phyloP scores from a whole-genome alignment of 805 yeast species.

The Candida arabinofermentans region DNA sequence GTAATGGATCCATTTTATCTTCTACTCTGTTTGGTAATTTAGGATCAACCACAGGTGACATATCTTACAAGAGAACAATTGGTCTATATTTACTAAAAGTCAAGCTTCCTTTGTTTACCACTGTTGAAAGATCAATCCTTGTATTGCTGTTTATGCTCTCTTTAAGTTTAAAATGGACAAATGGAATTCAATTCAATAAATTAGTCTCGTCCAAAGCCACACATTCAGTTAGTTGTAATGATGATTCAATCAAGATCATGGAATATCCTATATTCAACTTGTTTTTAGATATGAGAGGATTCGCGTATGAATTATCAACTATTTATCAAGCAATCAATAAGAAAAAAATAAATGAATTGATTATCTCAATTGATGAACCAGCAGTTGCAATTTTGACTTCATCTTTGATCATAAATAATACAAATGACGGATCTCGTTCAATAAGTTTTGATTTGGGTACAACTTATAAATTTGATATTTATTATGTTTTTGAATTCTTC shows the following conservation, averaged over 20 bases:
- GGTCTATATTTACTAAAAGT: constrained; percentile 33
- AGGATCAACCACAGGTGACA: constrained; percentile 2
- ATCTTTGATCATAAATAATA: constrained; percentile 4
- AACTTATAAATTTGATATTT: constrained; percentile 42
- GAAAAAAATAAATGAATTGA: constrained; percentile 6
- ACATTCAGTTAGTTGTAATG: constrained; percentile 2
- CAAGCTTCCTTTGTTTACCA: constrained; percentile 35
- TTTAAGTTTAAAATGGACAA: constrained; percentile 34
- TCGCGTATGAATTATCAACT: constrained; percentile 24
- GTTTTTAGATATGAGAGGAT: constrained; percentile 27
- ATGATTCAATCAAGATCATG: constrained; percentile 6
- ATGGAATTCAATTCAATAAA: constrained; percentile 14
- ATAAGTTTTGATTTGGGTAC: constrained; percentile 24
- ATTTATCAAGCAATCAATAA: constrained; percentile 7
- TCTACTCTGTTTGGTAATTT: constrained; percentile 13
- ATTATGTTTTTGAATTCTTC: constrained; percentile 53
- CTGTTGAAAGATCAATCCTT: constrained; percentile 29
- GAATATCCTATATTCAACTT: constrained; percentile 18
- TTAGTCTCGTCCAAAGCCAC: background rate
- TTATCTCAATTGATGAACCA: constrained; percentile 27
- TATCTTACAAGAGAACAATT: constrained; percentile 17
- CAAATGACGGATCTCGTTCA: background rate
- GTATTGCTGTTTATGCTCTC: constrained; percentile 26
- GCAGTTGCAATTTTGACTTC: constrained; percentile 13
- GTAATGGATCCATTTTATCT: constrained; percentile 20